Percentiles rank a stretch among this genome's conserved stretches.
Conservation (phyloP, 768 basidiomycete species). For the Rhizopogon salebrosus region DNA sequence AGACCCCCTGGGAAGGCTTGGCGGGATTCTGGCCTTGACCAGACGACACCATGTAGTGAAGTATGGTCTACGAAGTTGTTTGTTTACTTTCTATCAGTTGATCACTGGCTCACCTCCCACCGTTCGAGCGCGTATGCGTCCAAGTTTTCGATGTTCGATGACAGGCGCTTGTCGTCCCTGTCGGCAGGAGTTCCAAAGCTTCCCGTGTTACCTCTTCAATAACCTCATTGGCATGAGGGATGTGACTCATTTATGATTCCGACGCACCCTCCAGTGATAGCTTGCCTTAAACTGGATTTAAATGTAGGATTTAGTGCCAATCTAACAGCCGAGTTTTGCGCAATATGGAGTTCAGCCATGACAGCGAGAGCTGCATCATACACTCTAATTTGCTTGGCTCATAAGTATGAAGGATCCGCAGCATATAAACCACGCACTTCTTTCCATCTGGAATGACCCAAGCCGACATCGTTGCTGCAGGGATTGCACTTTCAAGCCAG, state of each 20-base stretch:
- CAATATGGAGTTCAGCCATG: slow-evolving; percentile 64
- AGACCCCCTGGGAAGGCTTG: slow-evolving; percentile 77
- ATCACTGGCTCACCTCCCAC: slow-evolving; percentile 68
- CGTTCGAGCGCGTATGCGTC: slow-evolving; percentile 81
- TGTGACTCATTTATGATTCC: neutral
- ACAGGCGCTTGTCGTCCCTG: slow-evolving; percentile 52
- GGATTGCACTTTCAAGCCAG: slow-evolving; percentile 79
- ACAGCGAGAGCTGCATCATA: slow-evolving; percentile 67
- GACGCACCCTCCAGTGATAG: slow-evolving; percentile 81
- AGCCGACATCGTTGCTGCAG: slow-evolving; percentile 59
- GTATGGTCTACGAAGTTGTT: slow-evolving; percentile 62
- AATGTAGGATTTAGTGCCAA: slow-evolving; percentile 69
- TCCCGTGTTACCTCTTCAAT: slow-evolving; percentile 61
- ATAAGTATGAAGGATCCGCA: neutral
- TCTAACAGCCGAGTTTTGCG: slow-evolving; percentile 55
- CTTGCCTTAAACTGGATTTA: slow-evolving; percentile 74
- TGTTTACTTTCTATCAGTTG: neutral
- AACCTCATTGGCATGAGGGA: slow-evolving; percentile 5
- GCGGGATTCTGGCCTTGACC: slow-evolving; percentile 71
- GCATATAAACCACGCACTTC: slow-evolving; percentile 40
- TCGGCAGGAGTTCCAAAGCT: slow-evolving; percentile 82
- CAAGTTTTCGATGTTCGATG: slow-evolving; percentile 53
- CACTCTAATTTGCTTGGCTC: slow-evolving; percentile 36
- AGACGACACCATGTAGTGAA: slow-evolving; percentile 98
- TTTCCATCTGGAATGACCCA: slow-evolving; percentile 75